These are phyloP conservation scores for Neopestalotiopsis sp. DNA, from an alignment of 2,329 filamentous ascomycete genomes.

Conservation along the genomic window DNA sequence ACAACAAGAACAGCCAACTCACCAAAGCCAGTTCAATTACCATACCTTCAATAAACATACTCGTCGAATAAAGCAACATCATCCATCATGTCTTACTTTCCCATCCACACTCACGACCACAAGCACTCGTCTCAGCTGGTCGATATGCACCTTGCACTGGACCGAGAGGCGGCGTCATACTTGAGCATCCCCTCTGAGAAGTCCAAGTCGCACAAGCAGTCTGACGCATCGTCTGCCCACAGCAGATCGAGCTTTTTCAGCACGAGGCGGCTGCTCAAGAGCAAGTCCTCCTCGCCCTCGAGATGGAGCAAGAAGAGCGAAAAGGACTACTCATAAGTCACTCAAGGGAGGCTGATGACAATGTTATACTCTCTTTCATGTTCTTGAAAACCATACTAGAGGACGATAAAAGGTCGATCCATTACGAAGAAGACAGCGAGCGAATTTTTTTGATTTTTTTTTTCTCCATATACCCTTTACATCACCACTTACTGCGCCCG, in stretches of 20 bases:
- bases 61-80: not conserved
- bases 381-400: too few species aligned
- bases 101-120: slow-evolving; percentile 7
- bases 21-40: not conserved
- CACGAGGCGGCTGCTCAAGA: slow-evolving; percentile 16
- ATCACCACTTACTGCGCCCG: not conserved
- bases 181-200: not conserved
- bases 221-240: not conserved
- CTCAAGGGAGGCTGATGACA: not conserved
- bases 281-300: not conserved
- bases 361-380: too few species aligned
- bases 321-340: not conserved
- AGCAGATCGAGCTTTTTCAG: slow-evolving; percentile 8
- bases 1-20: not conserved
- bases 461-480: not conserved
- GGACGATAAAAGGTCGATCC: not conserved
- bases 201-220: slow-evolving; percentile 7
- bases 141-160: not conserved
- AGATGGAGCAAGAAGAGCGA: not conserved
- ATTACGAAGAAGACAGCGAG: not conserved
- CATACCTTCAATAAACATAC: not conserved
- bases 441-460: slow-evolving; percentile 3
- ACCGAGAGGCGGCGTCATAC: not conserved
- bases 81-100: slow-evolving; percentile 4
- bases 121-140: slow-evolving; percentile 6